phyloP scores from a whole-genome alignment of 371 early-diverging fungal genomes.

The Lichtheimia ornata region DNA sequence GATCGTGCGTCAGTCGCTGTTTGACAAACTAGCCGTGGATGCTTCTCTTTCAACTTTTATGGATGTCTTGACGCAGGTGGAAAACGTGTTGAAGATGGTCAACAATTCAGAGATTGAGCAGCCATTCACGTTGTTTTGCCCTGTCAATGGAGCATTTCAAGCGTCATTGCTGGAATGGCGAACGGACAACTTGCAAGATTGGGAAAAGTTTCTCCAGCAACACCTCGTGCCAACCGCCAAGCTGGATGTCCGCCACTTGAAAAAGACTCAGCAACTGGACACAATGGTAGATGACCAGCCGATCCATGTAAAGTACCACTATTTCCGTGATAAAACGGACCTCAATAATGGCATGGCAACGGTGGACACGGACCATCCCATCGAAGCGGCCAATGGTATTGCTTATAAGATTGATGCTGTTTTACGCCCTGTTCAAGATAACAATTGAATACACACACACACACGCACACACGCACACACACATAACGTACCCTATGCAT shows the following conservation, averaged over 20 bases:
- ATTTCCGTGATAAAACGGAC: slow-evolving; percentile 18
- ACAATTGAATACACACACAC: too few relatives aligned
- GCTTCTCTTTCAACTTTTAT: slow-evolving; percentile 45
- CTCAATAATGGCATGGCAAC: slow-evolving; percentile 31
- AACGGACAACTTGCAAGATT: slow-evolving; percentile 8
- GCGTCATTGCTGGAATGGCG: slow-evolving; percentile 18
- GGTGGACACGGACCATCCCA: slow-evolving; percentile 31
- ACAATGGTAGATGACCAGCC: slow-evolving; percentile 23
- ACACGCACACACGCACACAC: too few relatives aligned
- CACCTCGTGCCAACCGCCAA: slow-evolving; percentile 39
- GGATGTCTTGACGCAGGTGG: slow-evolving; percentile 40
- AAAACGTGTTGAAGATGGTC: slow-evolving; percentile 30
- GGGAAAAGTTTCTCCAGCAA: slow-evolving; percentile 33
- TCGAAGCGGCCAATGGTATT: slow-evolving; percentile 43
- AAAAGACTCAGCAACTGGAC: slow-evolving; percentile 20
- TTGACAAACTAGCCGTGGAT: slow-evolving; percentile 50
- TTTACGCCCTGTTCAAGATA: slow-evolving; percentile 19
- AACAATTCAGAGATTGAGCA: slow-evolving; percentile 27
- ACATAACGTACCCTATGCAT: too few relatives aligned
- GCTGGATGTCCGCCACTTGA: slow-evolving; percentile 18
- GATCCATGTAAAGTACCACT: slow-evolving; percentile 33
- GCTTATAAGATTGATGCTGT: slow-evolving; percentile 48
- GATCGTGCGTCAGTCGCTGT: slow-evolving; percentile 31
- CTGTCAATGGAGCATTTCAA: slow-evolving; percentile 42
- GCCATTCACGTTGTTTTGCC: slow-evolving; percentile 42